Evolutionary conservation across 169 alveolate genomes (phyloP), one percentile per base, ranked within the genome.

Genomic region (Haemoproteus tartakovskyi): DNA sequence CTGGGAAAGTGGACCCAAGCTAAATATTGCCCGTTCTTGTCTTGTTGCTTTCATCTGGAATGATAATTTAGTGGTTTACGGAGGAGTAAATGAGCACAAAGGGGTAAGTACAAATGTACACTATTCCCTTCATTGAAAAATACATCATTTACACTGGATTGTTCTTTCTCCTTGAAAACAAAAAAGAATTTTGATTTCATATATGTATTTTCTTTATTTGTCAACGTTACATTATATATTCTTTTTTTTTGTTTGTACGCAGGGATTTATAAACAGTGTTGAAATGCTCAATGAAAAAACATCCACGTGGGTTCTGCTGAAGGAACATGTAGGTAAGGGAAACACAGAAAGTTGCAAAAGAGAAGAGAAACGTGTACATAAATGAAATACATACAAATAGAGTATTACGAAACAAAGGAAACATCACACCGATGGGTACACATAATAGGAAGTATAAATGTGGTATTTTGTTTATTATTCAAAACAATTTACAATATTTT

Each of bases 271-370:
- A 33, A 67, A 67, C 12, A 43, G 61, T 18, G 82, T 61, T n/a
- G 82, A 67, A 67, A 67, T 67, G 56, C 38, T 67, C 26, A 41
- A 67, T 22, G 82, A 67, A 54, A 57, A 67, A 52, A 60, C 59
- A 24, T 40, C 54, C n/a, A 24, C 47, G 51, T 67, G 82, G 82
- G 24, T 40, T 12, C 9, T 67, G 18, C 3, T 67, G 37, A 51
- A 67, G 27, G 70, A 67, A 22, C 19, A 11, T 33, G 67, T 43
- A 37, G 21, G 27, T 12, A 40, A 11, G 14, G 27, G 33, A 62
- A 26, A n/a, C 9, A 59, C 22, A 12, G 30, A 45, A 43, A 50
- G n/a, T n/a, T n/a, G n/a, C n/a, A n/a, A n/a, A n/a, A n/a, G n/a
- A n/a, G n/a, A n/a, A n/a, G n/a, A n/a, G n/a, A n/a, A n/a, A n/a